Conservation (phyloP, 1,284 basidiomycete species). For the Cutaneotrichosporon spelunceum region DNA sequence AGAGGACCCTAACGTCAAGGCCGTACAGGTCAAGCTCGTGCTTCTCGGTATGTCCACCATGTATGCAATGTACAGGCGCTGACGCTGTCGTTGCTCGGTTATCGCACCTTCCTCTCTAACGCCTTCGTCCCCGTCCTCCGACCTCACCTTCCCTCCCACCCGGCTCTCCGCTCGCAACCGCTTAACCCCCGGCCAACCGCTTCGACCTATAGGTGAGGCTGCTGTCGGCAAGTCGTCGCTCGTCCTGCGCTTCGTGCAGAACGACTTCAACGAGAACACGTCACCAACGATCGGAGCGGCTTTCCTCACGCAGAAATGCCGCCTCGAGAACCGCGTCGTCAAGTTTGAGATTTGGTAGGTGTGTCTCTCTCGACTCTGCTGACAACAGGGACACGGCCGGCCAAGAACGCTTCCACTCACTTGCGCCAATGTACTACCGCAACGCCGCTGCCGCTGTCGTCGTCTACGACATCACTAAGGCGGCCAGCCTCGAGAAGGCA, state of each 20-base stretch:
- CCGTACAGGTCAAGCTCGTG: constrained; percentile 86
- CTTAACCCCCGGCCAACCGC: no score
- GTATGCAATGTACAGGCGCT: background rate
- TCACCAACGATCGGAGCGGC: constrained; percentile 93
- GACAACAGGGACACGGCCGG: constrained; percentile 50
- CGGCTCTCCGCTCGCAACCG: background rate
- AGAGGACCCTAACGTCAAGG: constrained; percentile 62
- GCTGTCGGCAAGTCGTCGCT: constrained; percentile 99
- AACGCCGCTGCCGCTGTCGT: constrained; percentile 94
- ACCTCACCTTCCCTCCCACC: background rate
- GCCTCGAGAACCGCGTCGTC: constrained; percentile 52
- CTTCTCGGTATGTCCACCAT: constrained; percentile 63
- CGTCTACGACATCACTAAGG: constrained; percentile 89
- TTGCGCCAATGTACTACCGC: constrained; percentile 93
- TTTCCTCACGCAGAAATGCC: constrained; percentile 58
- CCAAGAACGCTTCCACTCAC: constrained; percentile 51
- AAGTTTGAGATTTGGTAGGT: constrained; percentile 54
- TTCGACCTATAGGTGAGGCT: constrained; percentile 70
- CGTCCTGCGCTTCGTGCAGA: constrained; percentile 85
- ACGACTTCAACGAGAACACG: constrained; percentile 52
- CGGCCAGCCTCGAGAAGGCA: constrained; percentile 89
- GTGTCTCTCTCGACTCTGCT: background rate
- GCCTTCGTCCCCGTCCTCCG: background rate
- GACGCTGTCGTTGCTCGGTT: constrained; percentile 7
- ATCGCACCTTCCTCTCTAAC: background rate